Base-by-base conservation (phyloP, 148 eudicot genomes). In the Heliosperma pusillum region DNA sequence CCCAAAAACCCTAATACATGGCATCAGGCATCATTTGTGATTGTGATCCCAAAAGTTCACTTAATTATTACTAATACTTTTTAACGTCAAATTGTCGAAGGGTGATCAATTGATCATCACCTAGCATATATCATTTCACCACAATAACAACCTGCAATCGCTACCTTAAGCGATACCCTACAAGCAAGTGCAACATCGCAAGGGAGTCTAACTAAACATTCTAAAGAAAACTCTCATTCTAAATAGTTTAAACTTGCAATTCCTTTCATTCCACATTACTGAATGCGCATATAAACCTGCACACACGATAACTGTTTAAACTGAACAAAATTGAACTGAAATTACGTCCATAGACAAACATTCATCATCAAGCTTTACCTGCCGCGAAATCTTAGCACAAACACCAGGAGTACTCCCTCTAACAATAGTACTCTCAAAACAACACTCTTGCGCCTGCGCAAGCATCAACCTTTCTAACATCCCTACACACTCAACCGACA, bases 361-460 rank as follows among this genome's bases (percentile, higher is more conserved):
- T 36, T 36, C 42, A 36, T 36, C 42, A 36, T 36, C 42, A 50
- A 50, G 12, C 1, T 50, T 26, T 40, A 92, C 98, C 98, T 94
- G 98, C 40, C 93, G 90, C 3, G 93, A 82, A 76, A 94, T 89
- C 83, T 94, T 94, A 9, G 98, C 81, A 74, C 98, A 94, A 66
- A 88, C 93, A 21, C 93, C 97, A 69, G 88, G 89, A 58, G 92
- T 92, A 80, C 93, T 91, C 66, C 96, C 96, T 71, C 89, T 86
- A 20, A 91, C 89, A 81, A 94, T 89, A 1, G 92, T 88, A 62
- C 86, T 87, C 86, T 94, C 97, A 72, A 90, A 92, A 16, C 90
- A 96, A 71, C 97, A 90, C 73, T 95, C 98, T 81, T 95, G 98
- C 1, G 98, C 98, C 80, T 95, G 98, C 30, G 97, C 98, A 76